Evolutionary conservation across 2,329 filamentous ascomycete genomes (phyloP), one percentile per base, ranked within the genome.

Genomic region (Alternaria sp.): DNA sequence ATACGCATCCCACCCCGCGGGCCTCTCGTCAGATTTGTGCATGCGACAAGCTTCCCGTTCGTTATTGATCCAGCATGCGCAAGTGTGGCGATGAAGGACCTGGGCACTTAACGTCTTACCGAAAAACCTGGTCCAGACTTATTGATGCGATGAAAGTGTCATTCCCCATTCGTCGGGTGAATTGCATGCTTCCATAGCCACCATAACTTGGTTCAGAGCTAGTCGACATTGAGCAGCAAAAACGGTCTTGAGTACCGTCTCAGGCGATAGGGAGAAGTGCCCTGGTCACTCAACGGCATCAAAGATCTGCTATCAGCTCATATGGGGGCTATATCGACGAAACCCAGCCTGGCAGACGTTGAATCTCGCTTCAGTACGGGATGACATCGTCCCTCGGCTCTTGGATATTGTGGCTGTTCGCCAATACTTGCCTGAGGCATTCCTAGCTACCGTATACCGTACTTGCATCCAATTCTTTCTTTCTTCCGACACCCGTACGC

Each of bases 401-500:
- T 51, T 49, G 45, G 12, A 30, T 8, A 56, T 43, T 18, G 41
- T 46, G 49, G 26, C 45, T 58, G 56, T 50, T 58, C 12, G 15
- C 26, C 28, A 53, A 45, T 49, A 60, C 53, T 50, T 58, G 46
- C 37, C 37, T 41, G 37, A 41, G 49, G 41, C 25, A 41, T 44
- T n/a, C 59, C 46, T 55, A 65, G 55, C 57, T 25, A 37, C 53
- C 51, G 55, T 56, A 49, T 47, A 62, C 65, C 49, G 53, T 58
- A 51, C 56, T 55, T 66, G 60, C 63, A 63, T 51, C 28, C 12
- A 26, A 18, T 26, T 55, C 10, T 56, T 65, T 62, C 58, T 63
- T 63, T 62, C 60, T 61, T 63, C 56, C 58, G 60, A 23, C 56
- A 53, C 61, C 61, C 43, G 51, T 66, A 55, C 59, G 58, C 56